Base-by-base conservation (phyloP, 495 filamentous ascomycete species). In the Trichoderma virens region DNA sequence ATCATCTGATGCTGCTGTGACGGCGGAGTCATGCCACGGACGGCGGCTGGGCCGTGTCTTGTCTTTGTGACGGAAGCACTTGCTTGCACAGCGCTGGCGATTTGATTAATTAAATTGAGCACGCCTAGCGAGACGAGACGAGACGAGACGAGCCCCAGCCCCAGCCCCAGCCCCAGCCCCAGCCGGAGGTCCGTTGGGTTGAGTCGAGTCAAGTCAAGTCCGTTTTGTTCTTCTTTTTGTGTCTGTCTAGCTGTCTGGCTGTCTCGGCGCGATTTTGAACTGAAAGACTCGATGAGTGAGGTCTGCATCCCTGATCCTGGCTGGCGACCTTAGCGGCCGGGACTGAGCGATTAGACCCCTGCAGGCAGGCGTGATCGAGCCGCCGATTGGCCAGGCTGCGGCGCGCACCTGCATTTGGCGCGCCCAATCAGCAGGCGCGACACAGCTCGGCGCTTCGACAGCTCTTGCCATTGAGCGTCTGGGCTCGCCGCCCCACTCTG, bases 321-420 rank as follows among this genome's bases (percentile, higher is more conserved):
- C 16, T 25, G 31, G 25, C 61, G 38, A 32, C 16, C 47, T 59
- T 59, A 60, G 51, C 45, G 35, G 45, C 63, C 45, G 63, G 63
- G 63, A 23, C 32, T 41, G 28, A 56, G 63, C 63, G 63, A 64
- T 64, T 64, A 38, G 35, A 60, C n/a, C 63, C 63, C 31, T 64
- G 63, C 31, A 30, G 39, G 5, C 34, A 51, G 45, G 63, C 30
- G 63, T 64, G 63, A 64, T 64, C 28, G 38, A 51, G 31, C 20
- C 47, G 35, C 38, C 59, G 63, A 64, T 64, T 64, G 63, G 63
- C 51, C 51, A 56, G 23, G 7, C 51, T 56, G 51, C 23, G 51
- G 25, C 51, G 51, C 51, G 51, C 51, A 56, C 51, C 51, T 56
- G 51, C 51, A 56, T 56, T 56, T 56, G 51, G 51, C 51, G 51